Conservation (phyloP, 345 rosid species). For the Arabidopsis suecica region DNA sequence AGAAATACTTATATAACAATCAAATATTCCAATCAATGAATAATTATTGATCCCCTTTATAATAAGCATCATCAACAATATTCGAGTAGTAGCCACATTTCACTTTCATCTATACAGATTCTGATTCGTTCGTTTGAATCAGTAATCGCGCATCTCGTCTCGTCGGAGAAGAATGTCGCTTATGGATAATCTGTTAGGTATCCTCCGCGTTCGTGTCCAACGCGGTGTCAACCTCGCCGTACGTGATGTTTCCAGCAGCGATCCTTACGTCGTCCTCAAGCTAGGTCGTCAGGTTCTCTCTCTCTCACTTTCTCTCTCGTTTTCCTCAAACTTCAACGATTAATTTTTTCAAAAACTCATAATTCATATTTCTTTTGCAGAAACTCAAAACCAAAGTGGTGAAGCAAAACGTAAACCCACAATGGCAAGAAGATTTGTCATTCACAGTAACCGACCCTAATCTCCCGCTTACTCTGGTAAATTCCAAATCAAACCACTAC, state of each 20-base stretch:
- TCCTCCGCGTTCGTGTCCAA: constrained; percentile 72
- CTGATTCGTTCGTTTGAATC: not conserved
- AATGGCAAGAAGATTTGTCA: constrained; percentile 91
- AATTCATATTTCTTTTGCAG: constrained; percentile 46
- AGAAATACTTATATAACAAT: not conserved
- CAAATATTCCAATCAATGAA: not conserved
- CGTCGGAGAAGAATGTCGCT: constrained; percentile 32
- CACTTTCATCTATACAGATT: not conserved
- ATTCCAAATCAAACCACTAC: not conserved
- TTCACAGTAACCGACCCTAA: constrained; percentile 73
- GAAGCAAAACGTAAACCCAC: constrained; percentile 78
- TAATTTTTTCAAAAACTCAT: not conserved
- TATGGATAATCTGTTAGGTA: constrained; percentile 74
- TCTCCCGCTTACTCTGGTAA: constrained; percentile 65
- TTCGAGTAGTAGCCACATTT: constrained; percentile 10
- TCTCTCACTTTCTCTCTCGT: not conserved
- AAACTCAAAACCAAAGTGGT: constrained; percentile 82
- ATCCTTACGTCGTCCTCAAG: constrained; percentile 86
- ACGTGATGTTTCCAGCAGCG: constrained; percentile 89
- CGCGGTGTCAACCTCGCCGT: constrained; percentile 92
- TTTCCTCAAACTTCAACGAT: not conserved
- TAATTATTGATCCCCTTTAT: not conserved
- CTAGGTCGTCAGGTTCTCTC: constrained; percentile 71
- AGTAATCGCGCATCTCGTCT: not conserved
- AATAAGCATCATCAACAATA: constrained; percentile 22